A percentile compares a stretch with the other conserved stretches of the same genome.
Conservation (phyloP, 2,329 filamentous ascomycete genomes). For the Cladophialophora chaetospira region DNA sequence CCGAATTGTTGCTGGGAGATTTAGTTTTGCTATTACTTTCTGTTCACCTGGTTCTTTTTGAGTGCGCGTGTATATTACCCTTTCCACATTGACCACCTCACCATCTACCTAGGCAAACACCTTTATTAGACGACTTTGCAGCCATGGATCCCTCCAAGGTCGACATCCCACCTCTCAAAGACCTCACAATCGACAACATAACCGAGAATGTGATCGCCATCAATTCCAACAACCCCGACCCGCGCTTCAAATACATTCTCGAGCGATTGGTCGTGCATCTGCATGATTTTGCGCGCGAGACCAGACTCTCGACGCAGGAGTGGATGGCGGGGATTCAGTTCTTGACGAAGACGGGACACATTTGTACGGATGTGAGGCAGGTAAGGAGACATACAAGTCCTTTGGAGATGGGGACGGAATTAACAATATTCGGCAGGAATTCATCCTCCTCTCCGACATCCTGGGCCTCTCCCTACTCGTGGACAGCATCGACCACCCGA, state of each 20-base stretch:
- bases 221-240: slow-evolving; percentile 69
- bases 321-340: slow-evolving; percentile 76
- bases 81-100: no score
- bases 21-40: no score
- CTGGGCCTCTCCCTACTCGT: slow-evolving; percentile 78
- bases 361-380: slow-evolving; percentile 71
- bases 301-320: slow-evolving; percentile 71
- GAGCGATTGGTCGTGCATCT: slow-evolving; percentile 73
- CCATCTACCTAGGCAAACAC: background rate
- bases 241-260: slow-evolving; percentile 70
- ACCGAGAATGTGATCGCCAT: slow-evolving; percentile 57
- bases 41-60: no score
- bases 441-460: slow-evolving; percentile 79
- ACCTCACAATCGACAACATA: slow-evolving; percentile 38
- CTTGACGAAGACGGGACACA: slow-evolving; percentile 71
- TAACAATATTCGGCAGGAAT: slow-evolving; percentile 58
- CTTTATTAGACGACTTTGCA: no score
- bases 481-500: slow-evolving; percentile 81
- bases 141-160: slow-evolving; percentile 47
- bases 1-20: no score
- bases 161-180: slow-evolving; percentile 42
- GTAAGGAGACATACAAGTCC: no score
- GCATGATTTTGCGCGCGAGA: slow-evolving; percentile 81
- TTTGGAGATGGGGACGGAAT: no score
- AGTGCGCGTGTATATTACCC: no score